Evolutionary conservation across 768 basidiomycete species (phyloP).

Genomic region (Lyophyllum semitale): DNA sequence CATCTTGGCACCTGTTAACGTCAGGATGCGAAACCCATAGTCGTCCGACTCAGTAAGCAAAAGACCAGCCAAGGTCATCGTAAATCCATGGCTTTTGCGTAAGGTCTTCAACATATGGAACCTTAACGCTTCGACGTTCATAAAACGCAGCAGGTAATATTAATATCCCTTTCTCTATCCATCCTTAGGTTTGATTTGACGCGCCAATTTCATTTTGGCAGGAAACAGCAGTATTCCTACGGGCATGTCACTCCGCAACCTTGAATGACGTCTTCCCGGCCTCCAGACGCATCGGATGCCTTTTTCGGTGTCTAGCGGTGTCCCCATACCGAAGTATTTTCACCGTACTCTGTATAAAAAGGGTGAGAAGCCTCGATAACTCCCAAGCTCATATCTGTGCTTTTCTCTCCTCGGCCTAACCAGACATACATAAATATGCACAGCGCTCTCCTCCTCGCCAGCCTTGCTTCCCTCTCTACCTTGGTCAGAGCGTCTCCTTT

Average conservation of each 20-base stretch:
- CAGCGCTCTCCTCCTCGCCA: neutral
- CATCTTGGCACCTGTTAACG: no score
- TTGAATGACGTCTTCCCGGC: neutral
- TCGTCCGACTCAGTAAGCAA: no score
- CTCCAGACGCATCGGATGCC: neutral
- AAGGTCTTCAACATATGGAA: no score
- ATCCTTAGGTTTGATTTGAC: no score
- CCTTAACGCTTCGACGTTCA: no score
- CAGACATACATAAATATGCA: neutral
- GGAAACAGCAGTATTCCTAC: neutral
- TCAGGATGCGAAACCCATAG: no score
- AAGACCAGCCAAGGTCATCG: no score
- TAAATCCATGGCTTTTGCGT: no score
- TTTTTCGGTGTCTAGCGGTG: neutral
- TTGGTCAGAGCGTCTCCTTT: conserved; percentile 5
- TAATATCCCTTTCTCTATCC: no score
- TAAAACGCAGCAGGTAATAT: no score
- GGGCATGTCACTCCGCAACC: neutral
- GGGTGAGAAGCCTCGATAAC: neutral
- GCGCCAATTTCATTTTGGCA: neutral
- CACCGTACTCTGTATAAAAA: neutral
- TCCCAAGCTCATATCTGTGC: neutral
- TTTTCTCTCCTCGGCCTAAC: neutral
- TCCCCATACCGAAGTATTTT: neutral
- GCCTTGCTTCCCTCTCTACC: neutral